Percentiles rank a stretch among this genome's conserved stretches.
Evolutionary conservation across 2,329 filamentous ascomycete genomes (phyloP).

Genomic region (Monosporascus sp.): DNA sequence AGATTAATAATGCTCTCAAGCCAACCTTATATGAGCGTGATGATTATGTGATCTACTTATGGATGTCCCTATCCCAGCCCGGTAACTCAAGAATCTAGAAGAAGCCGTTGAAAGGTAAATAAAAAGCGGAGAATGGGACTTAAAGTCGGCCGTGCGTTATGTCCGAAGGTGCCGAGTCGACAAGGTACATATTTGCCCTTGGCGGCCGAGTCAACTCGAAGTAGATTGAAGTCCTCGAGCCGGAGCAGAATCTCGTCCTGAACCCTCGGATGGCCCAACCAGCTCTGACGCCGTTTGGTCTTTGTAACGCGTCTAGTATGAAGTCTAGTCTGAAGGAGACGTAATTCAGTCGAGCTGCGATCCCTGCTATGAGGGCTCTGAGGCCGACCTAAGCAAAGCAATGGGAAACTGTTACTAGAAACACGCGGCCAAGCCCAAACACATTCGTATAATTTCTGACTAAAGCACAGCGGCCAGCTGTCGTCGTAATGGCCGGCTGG

Average conservation of each 20-base stretch:
- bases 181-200: conserved; percentile 15
- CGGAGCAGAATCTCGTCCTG: no score
- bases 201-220: conserved; percentile 19
- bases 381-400: not conserved
- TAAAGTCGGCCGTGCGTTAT: conserved; percentile 27
- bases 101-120: conserved; percentile 16
- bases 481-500: not conserved
- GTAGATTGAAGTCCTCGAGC: conserved; percentile 10
- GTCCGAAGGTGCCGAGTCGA: conserved; percentile 22
- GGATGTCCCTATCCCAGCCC: conserved; percentile 20
- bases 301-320: no score
- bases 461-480: not conserved
- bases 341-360: no score
- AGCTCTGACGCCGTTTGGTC: no score
- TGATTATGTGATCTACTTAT: conserved; percentile 27
- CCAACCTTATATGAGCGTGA: conserved; percentile 21
- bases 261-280: no score
- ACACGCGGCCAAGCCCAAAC: not conserved
- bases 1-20: conserved; percentile 28
- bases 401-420: not conserved
- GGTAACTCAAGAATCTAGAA: conserved; percentile 19
- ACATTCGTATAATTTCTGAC: not conserved
- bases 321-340: no score
- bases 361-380: no score
- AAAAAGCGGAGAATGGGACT: conserved; percentile 17